phyloP scores from a whole-genome alignment of 164 flowering plant species.

The Berberis vulgaris region DNA sequence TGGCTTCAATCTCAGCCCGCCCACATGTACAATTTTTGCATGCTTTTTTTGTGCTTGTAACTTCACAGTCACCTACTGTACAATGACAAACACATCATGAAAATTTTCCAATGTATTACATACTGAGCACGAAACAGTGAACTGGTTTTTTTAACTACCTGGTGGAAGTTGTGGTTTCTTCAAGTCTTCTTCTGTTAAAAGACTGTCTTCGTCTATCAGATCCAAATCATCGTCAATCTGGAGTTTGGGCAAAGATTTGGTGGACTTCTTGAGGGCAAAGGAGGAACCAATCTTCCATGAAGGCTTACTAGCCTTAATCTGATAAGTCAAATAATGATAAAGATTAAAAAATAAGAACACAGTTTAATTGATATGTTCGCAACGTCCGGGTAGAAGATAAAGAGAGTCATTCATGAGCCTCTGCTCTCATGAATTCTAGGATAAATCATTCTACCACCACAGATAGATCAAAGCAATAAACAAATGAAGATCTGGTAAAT shows the following conservation, averaged over 20 bases:
- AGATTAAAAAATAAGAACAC: neutral
- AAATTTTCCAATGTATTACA: constrained; percentile 1
- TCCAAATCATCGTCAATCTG: constrained; percentile 75
- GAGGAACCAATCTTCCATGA: constrained; percentile 91
- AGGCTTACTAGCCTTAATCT: constrained; percentile 75
- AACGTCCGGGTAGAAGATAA: neutral
- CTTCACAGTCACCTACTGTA: constrained; percentile 85
- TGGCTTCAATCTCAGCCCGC: constrained; percentile 59
- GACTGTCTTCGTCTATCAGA: constrained; percentile 92
- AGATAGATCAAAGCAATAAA: neutral
- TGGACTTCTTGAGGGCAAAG: constrained; percentile 56
- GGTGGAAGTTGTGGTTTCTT: constrained; percentile 73
- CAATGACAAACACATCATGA: constrained; percentile 1
- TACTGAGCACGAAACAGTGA: neutral
- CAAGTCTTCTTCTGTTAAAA: constrained; percentile 83
- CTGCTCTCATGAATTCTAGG: neutral
- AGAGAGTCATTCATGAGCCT: neutral
- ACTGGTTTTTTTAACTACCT: constrained; percentile 26
- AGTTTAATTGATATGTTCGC: neutral
- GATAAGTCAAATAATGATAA: neutral
- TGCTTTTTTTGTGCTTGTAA: constrained; percentile 86
- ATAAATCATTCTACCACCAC: neutral
- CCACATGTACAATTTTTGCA: constrained; percentile 98
- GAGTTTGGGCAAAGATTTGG: constrained; percentile 47
- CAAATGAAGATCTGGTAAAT: neutral